Conservation (phyloP, 257 asterid species). For the Forsythia viridissima region DNA sequence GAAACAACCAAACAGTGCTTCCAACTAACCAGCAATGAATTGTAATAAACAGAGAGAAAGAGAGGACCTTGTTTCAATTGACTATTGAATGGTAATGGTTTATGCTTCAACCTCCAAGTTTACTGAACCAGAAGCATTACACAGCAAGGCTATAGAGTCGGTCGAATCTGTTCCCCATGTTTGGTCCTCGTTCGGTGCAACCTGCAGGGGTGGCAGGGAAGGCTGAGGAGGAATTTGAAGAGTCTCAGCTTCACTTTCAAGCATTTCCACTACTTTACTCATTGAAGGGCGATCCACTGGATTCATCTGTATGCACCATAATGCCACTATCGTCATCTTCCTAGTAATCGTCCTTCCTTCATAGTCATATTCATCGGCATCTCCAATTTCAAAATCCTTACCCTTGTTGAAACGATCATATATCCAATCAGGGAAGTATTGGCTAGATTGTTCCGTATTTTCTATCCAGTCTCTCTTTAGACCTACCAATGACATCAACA, state of each 20-base stretch:
- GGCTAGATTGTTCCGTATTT: background rate
- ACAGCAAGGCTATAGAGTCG: background rate
- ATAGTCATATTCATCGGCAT: background rate
- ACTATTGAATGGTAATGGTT: background rate
- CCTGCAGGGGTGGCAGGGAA: background rate
- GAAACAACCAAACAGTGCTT: too few relatives aligned
- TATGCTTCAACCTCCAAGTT: background rate
- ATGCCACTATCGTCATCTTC: constrained; percentile 30
- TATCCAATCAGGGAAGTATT: constrained; percentile 28
- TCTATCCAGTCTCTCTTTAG: constrained; percentile 6
- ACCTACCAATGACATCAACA: constrained; percentile 26
- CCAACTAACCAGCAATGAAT: too few relatives aligned
- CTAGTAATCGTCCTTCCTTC: background rate
- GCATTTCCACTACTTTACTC: constrained; percentile 37
- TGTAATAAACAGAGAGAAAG: background rate
- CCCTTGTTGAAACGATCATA: constrained; percentile 18
- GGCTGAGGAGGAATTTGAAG: constrained; percentile 19
- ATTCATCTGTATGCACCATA: constrained; percentile 29
- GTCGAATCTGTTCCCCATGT: constrained; percentile 5
- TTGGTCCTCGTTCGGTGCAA: background rate
- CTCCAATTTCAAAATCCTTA: constrained; percentile 13
- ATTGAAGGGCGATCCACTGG: constrained; percentile 41
- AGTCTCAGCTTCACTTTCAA: constrained; percentile 32
- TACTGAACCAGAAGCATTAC: background rate
- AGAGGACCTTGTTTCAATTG: background rate